Percentiles rank a stretch among this genome's conserved stretches.
Evolutionary conservation across 331 rosid species (phyloP).

Genomic region (Acacia concinna): DNA sequence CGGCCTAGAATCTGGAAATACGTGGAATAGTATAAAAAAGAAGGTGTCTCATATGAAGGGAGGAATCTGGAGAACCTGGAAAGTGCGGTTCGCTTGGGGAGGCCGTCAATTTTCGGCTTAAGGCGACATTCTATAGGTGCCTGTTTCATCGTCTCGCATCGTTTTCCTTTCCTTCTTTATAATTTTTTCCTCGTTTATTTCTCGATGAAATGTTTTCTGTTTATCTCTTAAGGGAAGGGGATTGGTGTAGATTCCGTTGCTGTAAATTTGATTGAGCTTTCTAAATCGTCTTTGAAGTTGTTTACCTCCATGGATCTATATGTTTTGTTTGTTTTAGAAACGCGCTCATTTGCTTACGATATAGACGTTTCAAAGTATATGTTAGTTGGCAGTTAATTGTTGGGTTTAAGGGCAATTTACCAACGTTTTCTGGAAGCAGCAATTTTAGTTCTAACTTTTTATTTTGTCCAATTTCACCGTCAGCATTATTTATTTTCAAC

Average conservation of each 20-base stretch:
- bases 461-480: too few relatives aligned
- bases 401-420: too few relatives aligned
- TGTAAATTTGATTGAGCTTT: neutral
- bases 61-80: neutral
- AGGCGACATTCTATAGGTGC: conserved; percentile 9
- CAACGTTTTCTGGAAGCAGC: too few relatives aligned
- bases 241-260: conserved; percentile 2
- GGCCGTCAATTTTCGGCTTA: conserved; percentile 10
- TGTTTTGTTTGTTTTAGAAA: neutral
- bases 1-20: neutral
- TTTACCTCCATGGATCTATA: neutral
- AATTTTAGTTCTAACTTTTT: too few relatives aligned
- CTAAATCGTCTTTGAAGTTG: neutral
- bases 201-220: neutral
- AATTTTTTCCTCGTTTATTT: conserved; percentile 9
- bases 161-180: neutral
- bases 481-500: too few relatives aligned
- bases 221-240: neutral
- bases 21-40: conserved; percentile 7
- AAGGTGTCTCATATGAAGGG: too few relatives aligned
- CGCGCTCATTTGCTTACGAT: neutral
- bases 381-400: neutral
- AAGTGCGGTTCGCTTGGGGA: neutral
- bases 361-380: neutral
- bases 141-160: neutral